Evolutionary conservation across 2,329 filamentous ascomycete species (phyloP).

Genomic region (Knufia petricola): DNA sequence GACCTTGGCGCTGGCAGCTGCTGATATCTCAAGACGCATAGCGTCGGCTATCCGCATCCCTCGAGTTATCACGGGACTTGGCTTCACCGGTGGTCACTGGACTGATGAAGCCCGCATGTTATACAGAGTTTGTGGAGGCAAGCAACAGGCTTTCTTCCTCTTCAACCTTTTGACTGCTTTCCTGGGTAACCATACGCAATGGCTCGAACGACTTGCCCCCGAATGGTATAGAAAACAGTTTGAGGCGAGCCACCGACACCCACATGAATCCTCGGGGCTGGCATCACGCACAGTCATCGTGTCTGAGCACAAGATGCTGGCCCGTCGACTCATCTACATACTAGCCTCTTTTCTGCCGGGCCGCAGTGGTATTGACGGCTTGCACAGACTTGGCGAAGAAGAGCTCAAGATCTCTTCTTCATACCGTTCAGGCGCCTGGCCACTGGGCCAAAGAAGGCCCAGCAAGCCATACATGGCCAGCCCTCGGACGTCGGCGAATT

Average conservation of each 20-base stretch:
- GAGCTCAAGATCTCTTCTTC: constrained; percentile 30
- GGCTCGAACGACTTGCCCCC: constrained; percentile 47
- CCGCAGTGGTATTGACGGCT: constrained; percentile 9
- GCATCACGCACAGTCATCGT: constrained; percentile 48
- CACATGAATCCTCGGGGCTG: constrained; percentile 39
- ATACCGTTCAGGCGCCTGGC: constrained; percentile 39
- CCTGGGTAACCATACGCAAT: constrained; percentile 51
- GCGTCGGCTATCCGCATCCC: constrained; percentile 47
- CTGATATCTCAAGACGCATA: constrained; percentile 39
- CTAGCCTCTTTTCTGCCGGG: constrained; percentile 48
- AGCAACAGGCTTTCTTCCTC: constrained; percentile 52
- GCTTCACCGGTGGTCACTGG: constrained; percentile 49
- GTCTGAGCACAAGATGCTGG: constrained; percentile 50
- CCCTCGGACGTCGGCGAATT: neutral
- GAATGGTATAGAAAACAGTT: constrained; percentile 44
- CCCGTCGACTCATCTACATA: constrained; percentile 48
- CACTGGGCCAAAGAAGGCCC: neutral
- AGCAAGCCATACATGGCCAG: neutral
- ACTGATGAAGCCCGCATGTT: constrained; percentile 51
- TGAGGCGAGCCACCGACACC: constrained; percentile 41
- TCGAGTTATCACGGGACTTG: constrained; percentile 48
- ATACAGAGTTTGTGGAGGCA: constrained; percentile 44
- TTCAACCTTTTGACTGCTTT: constrained; percentile 51
- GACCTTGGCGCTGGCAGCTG: constrained; percentile 38
- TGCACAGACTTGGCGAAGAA: constrained; percentile 13